phyloP scores from a whole-genome alignment of 768 basidiomycete species.

The Mycena rosella region DNA sequence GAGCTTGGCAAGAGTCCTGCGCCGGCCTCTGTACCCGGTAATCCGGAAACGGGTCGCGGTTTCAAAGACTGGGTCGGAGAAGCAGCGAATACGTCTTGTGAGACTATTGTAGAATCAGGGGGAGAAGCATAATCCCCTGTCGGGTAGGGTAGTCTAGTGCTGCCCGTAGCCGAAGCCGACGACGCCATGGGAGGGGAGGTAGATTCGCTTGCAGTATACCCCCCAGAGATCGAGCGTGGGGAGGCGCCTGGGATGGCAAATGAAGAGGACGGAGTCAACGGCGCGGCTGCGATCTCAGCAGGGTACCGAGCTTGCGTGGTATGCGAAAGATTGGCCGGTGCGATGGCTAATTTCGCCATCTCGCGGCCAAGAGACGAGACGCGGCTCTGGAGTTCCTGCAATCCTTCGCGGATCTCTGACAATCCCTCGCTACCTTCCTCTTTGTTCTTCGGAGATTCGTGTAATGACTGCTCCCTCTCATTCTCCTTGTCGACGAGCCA shows the following conservation, averaged over 20 bases:
- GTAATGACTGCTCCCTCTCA: slow-evolving; percentile 60
- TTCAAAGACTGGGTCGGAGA: slow-evolving; percentile 65
- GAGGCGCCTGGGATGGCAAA: slow-evolving; percentile 44
- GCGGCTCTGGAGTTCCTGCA: slow-evolving; percentile 80
- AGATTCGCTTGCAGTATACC: slow-evolving; percentile 67
- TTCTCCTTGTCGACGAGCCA: slow-evolving; percentile 91
- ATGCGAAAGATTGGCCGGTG: slow-evolving; percentile 55
- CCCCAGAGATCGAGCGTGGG: slow-evolving; percentile 48
- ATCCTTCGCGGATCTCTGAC: slow-evolving; percentile 71
- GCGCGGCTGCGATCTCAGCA: slow-evolving; percentile 27
- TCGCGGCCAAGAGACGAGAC: slow-evolving; percentile 82
- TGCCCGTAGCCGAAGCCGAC: slow-evolving; percentile 55
- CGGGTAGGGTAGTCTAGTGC: slow-evolving; percentile 82
- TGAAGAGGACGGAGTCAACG: slow-evolving; percentile 43
- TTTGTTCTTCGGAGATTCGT: slow-evolving; percentile 31
- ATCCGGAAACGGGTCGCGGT: slow-evolving; percentile 61
- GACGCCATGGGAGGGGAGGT: slow-evolving; percentile 74
- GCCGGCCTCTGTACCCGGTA: slow-evolving; percentile 50
- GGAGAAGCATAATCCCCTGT: slow-evolving; percentile 87
- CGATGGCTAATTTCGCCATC: slow-evolving; percentile 78
- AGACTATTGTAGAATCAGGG: slow-evolving; percentile 54
- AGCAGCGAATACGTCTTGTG: slow-evolving; percentile 54
- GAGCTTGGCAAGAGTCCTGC: slow-evolving; percentile 11
- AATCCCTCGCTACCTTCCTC: slow-evolving; percentile 44
- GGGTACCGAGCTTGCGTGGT: slow-evolving; percentile 29